phyloP scores from a whole-genome alignment of 2,329 filamentous ascomycete species.

The Chaetomium globosum region DNA sequence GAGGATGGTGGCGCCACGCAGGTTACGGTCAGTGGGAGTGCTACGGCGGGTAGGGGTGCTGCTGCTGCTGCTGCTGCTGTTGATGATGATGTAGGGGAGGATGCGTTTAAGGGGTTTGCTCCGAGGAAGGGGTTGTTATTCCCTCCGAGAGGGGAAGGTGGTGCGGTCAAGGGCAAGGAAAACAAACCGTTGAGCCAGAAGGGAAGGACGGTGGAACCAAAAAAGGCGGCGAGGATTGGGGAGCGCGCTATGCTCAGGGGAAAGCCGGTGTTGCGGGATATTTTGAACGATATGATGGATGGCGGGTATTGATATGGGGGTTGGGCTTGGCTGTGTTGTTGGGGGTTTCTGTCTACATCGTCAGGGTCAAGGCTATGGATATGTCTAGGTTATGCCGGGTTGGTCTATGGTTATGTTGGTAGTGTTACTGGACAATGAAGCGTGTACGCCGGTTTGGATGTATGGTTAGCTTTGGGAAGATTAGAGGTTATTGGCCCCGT shows the following conservation, averaged over 20 bases:
- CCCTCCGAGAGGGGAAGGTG: background rate
- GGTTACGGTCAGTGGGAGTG: background rate
- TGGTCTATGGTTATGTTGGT: conserved; percentile 20
- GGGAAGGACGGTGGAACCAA: conserved; percentile 49
- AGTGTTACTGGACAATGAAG: conserved; percentile 22
- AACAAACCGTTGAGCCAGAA: conserved; percentile 11
- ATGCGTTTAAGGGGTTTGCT: background rate
- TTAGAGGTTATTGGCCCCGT: background rate
- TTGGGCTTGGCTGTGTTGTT: background rate
- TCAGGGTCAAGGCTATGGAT: conserved; percentile 3
- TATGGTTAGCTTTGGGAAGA: background rate
- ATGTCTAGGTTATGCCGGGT: conserved; percentile 21
- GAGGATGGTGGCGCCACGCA: conserved; percentile 45
- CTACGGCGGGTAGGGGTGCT: background rate
- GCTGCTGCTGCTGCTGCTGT: conserved; percentile 20
- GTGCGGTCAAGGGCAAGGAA: conserved; percentile 19
- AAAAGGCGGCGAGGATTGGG: conserved; percentile 59
- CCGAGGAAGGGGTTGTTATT: conserved; percentile 15
- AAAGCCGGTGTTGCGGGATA: conserved; percentile 71
- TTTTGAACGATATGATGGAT: conserved; percentile 70
- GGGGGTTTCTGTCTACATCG: background rate
- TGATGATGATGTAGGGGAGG: conserved; percentile 20
- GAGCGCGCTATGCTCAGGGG: conserved; percentile 65
- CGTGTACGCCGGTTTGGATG: conserved; percentile 18
- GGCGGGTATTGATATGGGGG: conserved; percentile 23